Evolutionary conservation across 2,329 filamentous ascomycete species (phyloP).

Genomic region (Alternaria sp.): DNA sequence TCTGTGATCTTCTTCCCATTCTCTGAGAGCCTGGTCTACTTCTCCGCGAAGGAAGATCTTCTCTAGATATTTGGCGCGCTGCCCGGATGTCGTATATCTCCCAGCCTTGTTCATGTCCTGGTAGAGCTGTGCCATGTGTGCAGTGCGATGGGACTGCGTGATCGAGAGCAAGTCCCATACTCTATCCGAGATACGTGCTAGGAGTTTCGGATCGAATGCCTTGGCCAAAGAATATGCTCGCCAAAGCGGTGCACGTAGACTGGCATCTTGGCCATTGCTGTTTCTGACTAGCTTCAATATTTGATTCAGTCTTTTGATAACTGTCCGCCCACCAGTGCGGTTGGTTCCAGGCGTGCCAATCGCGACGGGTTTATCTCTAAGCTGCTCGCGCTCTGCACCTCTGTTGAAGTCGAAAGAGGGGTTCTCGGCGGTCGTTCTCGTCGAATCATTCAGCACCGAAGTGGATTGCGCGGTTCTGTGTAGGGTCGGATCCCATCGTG

Average conservation of each 20-base stretch:
- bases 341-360: neutral
- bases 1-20: constrained; percentile 42
- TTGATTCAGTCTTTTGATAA: constrained; percentile 22
- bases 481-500: constrained; percentile 40
- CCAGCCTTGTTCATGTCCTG: constrained; percentile 38
- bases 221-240: constrained; percentile 40
- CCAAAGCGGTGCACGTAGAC: constrained; percentile 36
- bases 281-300: constrained; percentile 20
- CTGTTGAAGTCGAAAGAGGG: constrained; percentile 2
- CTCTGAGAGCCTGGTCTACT: constrained; percentile 36
- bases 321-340: neutral
- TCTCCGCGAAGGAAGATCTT: constrained; percentile 36
- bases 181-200: constrained; percentile 28
- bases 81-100: constrained; percentile 24
- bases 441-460: constrained; percentile 3
- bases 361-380: constrained; percentile 15
- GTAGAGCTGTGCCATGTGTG: constrained; percentile 35
- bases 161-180: constrained; percentile 50
- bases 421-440: neutral
- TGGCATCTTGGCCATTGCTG: constrained; percentile 5
- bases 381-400: constrained; percentile 18
- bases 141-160: constrained; percentile 29
- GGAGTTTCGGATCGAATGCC: constrained; percentile 22
- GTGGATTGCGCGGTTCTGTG: constrained; percentile 12
- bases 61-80: constrained; percentile 38